These are phyloP conservation scores for Sporisorium graminicola DNA, from an alignment of 1,284 basidiomycete species.

Conservation along the genomic window DNA sequence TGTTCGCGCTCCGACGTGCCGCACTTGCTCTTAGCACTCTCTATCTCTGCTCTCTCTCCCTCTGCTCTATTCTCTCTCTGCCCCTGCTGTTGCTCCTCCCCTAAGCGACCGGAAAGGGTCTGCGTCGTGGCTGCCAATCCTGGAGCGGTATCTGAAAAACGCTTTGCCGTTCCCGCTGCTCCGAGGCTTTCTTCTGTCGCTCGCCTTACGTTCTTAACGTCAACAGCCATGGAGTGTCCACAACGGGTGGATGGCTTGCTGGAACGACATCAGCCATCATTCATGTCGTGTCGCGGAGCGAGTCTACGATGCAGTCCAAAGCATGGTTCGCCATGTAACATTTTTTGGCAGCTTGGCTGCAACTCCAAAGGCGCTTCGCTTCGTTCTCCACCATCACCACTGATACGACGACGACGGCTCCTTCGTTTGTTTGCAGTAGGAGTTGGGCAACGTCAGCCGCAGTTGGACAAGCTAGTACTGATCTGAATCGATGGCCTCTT, in stretches of 20 bases:
- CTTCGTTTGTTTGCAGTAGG: too few species aligned
- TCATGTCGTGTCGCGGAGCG: background rate
- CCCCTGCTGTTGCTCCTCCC: too few species aligned
- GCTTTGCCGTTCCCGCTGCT: background rate
- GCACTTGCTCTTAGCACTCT: background rate
- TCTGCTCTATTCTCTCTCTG: too few species aligned
- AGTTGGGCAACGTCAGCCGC: too few species aligned
- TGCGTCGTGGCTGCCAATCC: background rate
- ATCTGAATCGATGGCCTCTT: too few species aligned
- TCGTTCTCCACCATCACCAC: too few species aligned
- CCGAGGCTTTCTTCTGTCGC: background rate
- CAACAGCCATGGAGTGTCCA: background rate
- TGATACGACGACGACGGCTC: too few species aligned
- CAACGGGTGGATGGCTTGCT: background rate
- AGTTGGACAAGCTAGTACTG: background rate
- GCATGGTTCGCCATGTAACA: background rate
- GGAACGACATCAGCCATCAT: background rate
- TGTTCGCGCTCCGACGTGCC: slow-evolving; percentile 4
- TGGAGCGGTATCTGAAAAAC: too few species aligned
- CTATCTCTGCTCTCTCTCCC: background rate
- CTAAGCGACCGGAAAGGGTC: slow-evolving; percentile 15
- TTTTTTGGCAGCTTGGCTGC: background rate
- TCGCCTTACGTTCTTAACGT: background rate
- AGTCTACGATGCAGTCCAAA: too few species aligned
- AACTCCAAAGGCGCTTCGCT: background rate